Conservation (phyloP, 2,329 filamentous ascomycete genomes). For the Claviceps pusilla region DNA sequence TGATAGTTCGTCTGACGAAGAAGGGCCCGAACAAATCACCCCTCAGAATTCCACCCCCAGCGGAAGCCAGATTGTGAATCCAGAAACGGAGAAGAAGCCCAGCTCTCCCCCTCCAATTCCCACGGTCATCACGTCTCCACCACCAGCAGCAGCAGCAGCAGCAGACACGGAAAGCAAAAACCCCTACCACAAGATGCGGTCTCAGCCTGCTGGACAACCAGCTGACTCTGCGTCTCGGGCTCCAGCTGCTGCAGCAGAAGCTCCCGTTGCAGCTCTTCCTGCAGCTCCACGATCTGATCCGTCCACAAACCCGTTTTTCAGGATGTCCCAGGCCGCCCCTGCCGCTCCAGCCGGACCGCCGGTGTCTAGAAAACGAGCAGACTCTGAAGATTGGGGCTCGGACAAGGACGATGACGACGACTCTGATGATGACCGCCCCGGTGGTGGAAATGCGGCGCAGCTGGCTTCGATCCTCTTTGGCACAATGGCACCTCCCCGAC, state of each 20-base stretch:
- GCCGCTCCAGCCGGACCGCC: constrained; percentile 31
- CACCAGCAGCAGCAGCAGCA: constrained; percentile 26
- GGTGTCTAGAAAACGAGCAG: constrained; percentile 38
- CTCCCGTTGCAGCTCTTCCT: constrained; percentile 16
- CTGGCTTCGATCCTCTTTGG: constrained; percentile 91
- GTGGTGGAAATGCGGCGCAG: constrained; percentile 73
- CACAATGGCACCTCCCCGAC: constrained; percentile 87
- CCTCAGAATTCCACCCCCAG: constrained; percentile 41
- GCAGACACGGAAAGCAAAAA: constrained; percentile 73
- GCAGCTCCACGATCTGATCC: constrained; percentile 33
- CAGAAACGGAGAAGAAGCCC: constrained; percentile 37
- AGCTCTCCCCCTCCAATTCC: constrained; percentile 40
- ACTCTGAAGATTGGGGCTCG: constrained; percentile 69
- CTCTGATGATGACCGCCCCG: constrained; percentile 64
- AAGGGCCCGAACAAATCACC: constrained; percentile 56
- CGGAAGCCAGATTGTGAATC: constrained; percentile 35
- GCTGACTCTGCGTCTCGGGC: constrained; percentile 22
- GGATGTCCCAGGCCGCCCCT: constrained; percentile 47
- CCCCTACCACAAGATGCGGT: constrained; percentile 85
- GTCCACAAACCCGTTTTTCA: constrained; percentile 94
- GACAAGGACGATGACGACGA: constrained; percentile 49
- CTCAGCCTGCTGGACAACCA: constrained; percentile 40
- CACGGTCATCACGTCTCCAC: constrained; percentile 34
- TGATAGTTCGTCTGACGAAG: constrained; percentile 64
- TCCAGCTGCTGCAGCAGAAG: neutral